A percentile compares a stretch with the other conserved stretches of the same genome.
phyloP scores from a whole-genome alignment of 1,284 basidiomycete species.

The Mycena citricolor region DNA sequence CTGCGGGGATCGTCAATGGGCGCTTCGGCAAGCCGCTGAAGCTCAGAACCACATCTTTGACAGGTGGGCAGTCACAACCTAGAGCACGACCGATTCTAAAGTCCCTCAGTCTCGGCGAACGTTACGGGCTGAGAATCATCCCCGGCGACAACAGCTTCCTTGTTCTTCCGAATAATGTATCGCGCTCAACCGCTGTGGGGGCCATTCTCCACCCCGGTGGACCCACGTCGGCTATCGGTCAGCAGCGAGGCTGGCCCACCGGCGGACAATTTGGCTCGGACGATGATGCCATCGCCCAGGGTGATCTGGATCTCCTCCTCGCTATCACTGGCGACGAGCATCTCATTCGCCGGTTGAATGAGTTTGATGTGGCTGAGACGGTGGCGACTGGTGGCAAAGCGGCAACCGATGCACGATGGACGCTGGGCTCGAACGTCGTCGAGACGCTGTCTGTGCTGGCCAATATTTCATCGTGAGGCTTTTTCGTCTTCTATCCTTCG shows the following conservation, averaged over 20 bases:
- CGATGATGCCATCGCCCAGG: slow-evolving; percentile 35
- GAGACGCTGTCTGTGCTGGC: slow-evolving; percentile 41
- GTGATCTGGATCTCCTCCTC: slow-evolving; percentile 62
- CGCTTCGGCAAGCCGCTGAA: slow-evolving; percentile 81
- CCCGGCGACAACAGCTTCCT: slow-evolving; percentile 79
- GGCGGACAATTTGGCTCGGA: slow-evolving; percentile 17
- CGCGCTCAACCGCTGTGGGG: slow-evolving; percentile 77
- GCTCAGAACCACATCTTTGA: slow-evolving; percentile 91
- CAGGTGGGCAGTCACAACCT: slow-evolving; percentile 37
- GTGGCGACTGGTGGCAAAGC: slow-evolving; percentile 65
- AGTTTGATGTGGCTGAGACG: slow-evolving; percentile 71
- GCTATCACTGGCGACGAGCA: slow-evolving; percentile 75
- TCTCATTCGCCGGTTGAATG: slow-evolving; percentile 68
- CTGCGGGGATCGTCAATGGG: slow-evolving; percentile 69
- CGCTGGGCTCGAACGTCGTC: slow-evolving; percentile 47
- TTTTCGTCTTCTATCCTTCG: too few relatives aligned
- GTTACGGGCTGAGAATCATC: slow-evolving; percentile 78
- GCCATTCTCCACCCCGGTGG: slow-evolving; percentile 70
- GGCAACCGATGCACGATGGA: slow-evolving; percentile 79
- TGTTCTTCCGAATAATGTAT: slow-evolving; percentile 82
- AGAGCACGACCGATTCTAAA: background rate
- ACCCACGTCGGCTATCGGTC: slow-evolving; percentile 52
- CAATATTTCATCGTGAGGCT: slow-evolving; percentile 19
- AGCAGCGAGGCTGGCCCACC: slow-evolving; percentile 34
- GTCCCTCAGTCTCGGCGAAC: slow-evolving; percentile 74